Base-by-base conservation (phyloP, 257 asterid species). In the Solanum piurae region DNA sequence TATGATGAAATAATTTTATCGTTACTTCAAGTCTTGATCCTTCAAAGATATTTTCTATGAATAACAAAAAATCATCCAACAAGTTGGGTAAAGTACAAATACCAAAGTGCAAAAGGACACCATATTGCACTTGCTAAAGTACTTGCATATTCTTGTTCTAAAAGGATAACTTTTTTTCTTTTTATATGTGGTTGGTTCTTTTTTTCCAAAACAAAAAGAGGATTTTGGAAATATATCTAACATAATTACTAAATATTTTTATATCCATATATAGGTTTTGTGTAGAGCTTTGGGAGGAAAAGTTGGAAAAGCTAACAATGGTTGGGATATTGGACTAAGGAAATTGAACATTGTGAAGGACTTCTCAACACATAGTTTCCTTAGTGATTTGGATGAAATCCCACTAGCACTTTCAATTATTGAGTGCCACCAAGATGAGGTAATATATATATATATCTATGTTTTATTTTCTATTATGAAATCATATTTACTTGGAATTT, bases 351-450 rank as follows among this genome's bases (percentile, higher is more conserved):
- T 94, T n/a, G 83, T 90, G 5, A 87, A 91, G 74, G 93, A 93
- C 37, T 88, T 94, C 88, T 87, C 89, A 85, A 88, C 89, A 9
- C 88, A 64, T 83, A 87, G 85, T 20, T 89, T 89, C 27, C 79
- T 64, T 73, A 87, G 88, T 58, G 90, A 84, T n/a, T 75, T 90
- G 73, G 94, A 91, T 29, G 91, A 92, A 83, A 90, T 92, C 71
- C 96, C 98, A 76, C 86, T 85, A 14, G 38, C 83, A 44, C 92
- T 95, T 88, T 91, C 94, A 2, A 88, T 95, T 55, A 93, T 95
- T 66, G 88, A 95, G 89, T 94, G 96, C 85, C 98, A 95, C 83
- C 96, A 93, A 90, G 98, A 95, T 82, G 97, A 95, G 97, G 98
- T 94, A 87, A n/a, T 64, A 31, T 52, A 52, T 16, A 52, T 16